Evolutionary conservation across 164 flowering plant genomes (phyloP).

Genomic region (Vitis riparia): DNA sequence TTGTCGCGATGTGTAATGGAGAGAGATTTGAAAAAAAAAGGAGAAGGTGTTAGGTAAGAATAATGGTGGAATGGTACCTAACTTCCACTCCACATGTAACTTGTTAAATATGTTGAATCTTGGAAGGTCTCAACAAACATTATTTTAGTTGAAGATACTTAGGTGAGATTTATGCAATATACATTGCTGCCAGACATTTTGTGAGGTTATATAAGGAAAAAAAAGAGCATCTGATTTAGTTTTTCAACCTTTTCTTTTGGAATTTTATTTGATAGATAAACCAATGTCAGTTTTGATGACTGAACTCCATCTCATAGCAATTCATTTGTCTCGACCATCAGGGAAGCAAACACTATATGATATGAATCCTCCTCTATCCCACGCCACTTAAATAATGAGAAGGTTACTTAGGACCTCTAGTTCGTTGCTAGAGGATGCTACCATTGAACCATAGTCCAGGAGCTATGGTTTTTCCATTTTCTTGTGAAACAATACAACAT

Average conservation of each 20-base stretch:
- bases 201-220: neutral
- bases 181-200: neutral
- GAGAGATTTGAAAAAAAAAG: neutral
- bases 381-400: too few relatives aligned
- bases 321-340: neutral
- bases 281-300: too few relatives aligned
- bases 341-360: too few relatives aligned
- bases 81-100: conserved; percentile 24
- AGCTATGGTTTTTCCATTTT: too few relatives aligned
- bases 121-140: neutral
- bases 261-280: neutral
- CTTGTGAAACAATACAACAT: too few relatives aligned
- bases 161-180: neutral
- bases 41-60: neutral
- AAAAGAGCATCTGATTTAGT: neutral
- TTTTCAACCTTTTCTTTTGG: neutral
- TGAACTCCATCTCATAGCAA: neutral
- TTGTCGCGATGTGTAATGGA: neutral
- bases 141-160: conserved; percentile 1
- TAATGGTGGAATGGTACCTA: conserved; percentile 27
- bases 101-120: conserved; percentile 3
- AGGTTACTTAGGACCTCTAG: too few relatives aligned
- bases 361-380: too few relatives aligned
- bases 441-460: too few relatives aligned
- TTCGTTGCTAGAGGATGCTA: too few relatives aligned